These are phyloP conservation scores for Amphicarpaea edgeworthii DNA, from an alignment of 306 rosid genomes.

Conservation along the genomic window DNA sequence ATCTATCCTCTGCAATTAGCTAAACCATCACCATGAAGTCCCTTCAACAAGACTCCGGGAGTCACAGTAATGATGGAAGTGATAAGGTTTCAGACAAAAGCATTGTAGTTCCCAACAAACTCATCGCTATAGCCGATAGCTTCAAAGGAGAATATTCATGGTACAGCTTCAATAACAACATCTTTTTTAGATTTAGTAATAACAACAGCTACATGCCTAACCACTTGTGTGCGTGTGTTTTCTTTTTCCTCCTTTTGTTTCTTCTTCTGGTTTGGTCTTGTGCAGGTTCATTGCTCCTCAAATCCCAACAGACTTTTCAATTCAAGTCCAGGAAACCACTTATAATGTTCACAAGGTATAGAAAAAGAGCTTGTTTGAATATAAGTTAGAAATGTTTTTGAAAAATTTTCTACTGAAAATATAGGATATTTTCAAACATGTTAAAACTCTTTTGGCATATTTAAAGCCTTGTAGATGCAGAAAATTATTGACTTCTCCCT, in stretches of 20 bases:
- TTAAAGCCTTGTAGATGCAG: slow-evolving; percentile 20
- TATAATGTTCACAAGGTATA: slow-evolving; percentile 91
- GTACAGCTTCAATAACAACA: slow-evolving; percentile 47
- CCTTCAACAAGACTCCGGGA: slow-evolving; percentile 52
- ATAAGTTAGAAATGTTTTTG: too few relatives aligned
- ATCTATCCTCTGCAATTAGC: slow-evolving; percentile 48
- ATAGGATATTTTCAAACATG: too few relatives aligned
- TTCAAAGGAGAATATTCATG: slow-evolving; percentile 65
- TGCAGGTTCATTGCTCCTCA: slow-evolving; percentile 87
- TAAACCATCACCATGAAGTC: slow-evolving; percentile 58
- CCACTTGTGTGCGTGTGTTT: neutral
- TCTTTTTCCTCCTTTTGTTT: neutral
- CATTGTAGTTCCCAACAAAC: slow-evolving; percentile 69
- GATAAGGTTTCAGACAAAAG: slow-evolving; percentile 66
- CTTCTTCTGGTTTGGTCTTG: slow-evolving; percentile 32
- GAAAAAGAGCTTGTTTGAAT: too few relatives aligned
- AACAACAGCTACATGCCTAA: slow-evolving; percentile 16
- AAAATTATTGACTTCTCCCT: slow-evolving; percentile 23
- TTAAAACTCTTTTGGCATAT: slow-evolving; percentile 24
- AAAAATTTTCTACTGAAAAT: too few relatives aligned
- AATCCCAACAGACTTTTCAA: slow-evolving; percentile 78
- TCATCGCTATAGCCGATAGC: slow-evolving; percentile 57
- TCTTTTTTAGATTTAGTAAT: slow-evolving; percentile 22
- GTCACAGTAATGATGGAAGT: slow-evolving; percentile 45
- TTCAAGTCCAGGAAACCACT: slow-evolving; percentile 73